Evolutionary conservation across 495 filamentous ascomycete species (phyloP), one percentile per base, ranked within the genome.

Genomic region (Monascus purpureus): DNA sequence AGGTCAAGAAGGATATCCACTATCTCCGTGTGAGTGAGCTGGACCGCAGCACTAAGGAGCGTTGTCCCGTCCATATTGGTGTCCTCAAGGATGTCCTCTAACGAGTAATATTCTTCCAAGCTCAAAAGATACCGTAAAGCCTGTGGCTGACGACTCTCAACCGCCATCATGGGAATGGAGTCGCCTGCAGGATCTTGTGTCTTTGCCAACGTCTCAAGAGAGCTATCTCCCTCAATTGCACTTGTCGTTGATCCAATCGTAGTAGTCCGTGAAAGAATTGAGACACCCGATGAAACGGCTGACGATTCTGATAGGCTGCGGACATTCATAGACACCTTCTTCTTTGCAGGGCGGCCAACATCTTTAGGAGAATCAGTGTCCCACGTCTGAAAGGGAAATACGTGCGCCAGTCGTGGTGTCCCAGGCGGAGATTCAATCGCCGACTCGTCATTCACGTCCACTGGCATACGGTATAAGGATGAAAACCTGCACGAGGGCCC

Each of bases 101-200:
- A 41, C 0, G 84, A 67, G 48, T 75, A 93, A 47, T 80, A 82
- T 31, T 83, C 69, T 24, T 69, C 60, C 8, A 94, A 54, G 17
- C 70, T 75, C 6, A 99, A 56, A 3, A 99, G 65, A 51, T 93
- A 95, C 17, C 58, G 68, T 15, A 99, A 49, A 17, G 72, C 73
- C 26, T 79, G 70, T 6, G 67, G 57, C 33, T 79, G 79, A 17
- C 72, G 67, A 33, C 75, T 70, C 44, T 94, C 85, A 19, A 95
- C 70, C 6, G 88, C 85, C 86, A 99, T 96, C 92, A 96, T 99
- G 11, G 75, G 68, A 13, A 95, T 70, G 4, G 87, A 93, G 45
- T 93, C 78, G 2, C 90, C 88, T 17, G 73, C 68, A 13, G 70
- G 63, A 42, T 86, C 77, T 43, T 90, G 81, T 0, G 85, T 93